Evolutionary conservation across 179 eudicot genomes (phyloP).

Genomic region (Vitellaria paradoxa): DNA sequence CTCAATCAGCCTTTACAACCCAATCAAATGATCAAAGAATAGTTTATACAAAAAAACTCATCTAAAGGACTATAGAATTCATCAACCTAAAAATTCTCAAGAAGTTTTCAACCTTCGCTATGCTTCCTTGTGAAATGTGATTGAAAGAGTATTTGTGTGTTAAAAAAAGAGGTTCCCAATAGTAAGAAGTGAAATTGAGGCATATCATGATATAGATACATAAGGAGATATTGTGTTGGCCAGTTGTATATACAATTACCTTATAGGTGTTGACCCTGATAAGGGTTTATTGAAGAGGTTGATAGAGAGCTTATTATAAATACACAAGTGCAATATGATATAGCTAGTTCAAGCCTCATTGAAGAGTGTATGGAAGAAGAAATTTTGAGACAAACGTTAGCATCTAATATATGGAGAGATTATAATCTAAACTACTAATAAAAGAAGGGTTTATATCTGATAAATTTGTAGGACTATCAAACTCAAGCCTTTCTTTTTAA

Average conservation of each 20-base stretch:
- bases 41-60: background rate
- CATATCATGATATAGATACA: background rate
- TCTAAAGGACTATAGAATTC: background rate
- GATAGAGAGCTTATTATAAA: background rate
- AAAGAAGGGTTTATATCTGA: too few species aligned
- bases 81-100: background rate
- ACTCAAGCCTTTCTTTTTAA: too few species aligned
- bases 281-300: background rate
- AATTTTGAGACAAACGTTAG: too few species aligned
- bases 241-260: slow-evolving; percentile 2
- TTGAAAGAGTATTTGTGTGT: slow-evolving; percentile 7
- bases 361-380: too few species aligned
- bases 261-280: background rate
- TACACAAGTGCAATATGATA: too few species aligned
- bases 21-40: too few species aligned
- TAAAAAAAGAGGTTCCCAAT: background rate
- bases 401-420: too few species aligned
- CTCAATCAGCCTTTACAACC: too few species aligned
- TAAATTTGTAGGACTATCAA: too few species aligned
- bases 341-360: too few species aligned
- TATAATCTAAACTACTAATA: too few species aligned
- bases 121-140: background rate
- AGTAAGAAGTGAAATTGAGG: background rate
- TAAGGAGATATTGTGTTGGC: background rate
- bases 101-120: slow-evolving; percentile 8